phyloP scores from a whole-genome alignment of 2,329 filamentous ascomycete genomes.

The Zymoseptoria ardabiliae region DNA sequence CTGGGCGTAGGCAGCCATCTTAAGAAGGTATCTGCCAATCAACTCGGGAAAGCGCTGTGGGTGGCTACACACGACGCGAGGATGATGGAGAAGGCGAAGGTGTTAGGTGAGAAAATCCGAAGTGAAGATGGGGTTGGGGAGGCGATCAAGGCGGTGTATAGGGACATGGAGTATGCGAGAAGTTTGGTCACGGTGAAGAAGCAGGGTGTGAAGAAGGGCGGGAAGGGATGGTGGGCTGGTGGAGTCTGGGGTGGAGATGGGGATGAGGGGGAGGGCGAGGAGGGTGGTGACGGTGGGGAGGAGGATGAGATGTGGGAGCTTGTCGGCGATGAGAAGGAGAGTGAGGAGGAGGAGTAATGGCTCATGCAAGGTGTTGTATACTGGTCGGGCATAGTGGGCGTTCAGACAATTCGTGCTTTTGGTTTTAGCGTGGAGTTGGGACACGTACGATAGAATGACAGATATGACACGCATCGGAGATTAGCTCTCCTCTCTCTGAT shows the following conservation, averaged over 20 bases:
- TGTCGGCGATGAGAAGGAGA: not conserved
- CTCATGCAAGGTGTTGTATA: not conserved
- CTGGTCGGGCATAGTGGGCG: not conserved
- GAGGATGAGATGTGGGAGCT: not conserved
- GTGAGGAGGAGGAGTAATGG: not conserved
- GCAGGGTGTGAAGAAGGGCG: not conserved
- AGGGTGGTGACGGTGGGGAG: not conserved
- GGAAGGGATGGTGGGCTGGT: not conserved
- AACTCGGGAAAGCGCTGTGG: conserved; percentile 82
- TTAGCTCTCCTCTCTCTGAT: no score
- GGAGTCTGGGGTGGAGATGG: not conserved
- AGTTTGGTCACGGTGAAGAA: conserved; percentile 58
- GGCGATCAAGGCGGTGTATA: conserved; percentile 87
- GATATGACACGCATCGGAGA: not conserved
- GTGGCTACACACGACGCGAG: conserved; percentile 81
- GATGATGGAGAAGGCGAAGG: conserved; percentile 80
- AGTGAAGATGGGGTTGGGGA: conserved; percentile 85
- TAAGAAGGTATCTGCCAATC: conserved; percentile 79
- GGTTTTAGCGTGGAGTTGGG: not conserved
- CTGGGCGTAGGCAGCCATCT: conserved; percentile 85
- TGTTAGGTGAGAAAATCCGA: conserved; percentile 80
- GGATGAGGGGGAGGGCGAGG: not conserved
- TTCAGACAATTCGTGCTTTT: not conserved
- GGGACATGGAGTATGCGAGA: conserved; percentile 87
- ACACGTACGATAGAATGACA: not conserved